Evolutionary conservation across 2,329 filamentous ascomycete genomes (phyloP), one percentile per base, ranked within the genome.

Genomic region (Didymella glomerata): DNA sequence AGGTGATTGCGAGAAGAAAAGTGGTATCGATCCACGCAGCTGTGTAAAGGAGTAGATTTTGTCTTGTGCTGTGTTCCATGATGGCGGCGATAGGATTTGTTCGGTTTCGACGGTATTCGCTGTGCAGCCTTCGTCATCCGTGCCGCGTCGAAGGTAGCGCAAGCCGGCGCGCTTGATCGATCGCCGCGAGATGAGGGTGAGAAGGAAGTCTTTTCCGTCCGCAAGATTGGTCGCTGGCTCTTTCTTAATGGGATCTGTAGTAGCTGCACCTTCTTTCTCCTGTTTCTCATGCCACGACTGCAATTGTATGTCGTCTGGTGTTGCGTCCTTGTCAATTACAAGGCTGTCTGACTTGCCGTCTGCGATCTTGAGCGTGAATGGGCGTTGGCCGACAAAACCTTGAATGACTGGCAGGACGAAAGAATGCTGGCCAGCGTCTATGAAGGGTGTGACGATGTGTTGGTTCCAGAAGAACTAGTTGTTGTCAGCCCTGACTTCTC

Each of bases 81-180:
- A 82, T 2, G 87, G 81, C 0, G 86, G 85, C 0, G 92, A 95
- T 2, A 99, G 82, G 10, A 99, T 90, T 76, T 99, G 95, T 74
- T 99, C 95, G 0, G 94, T 97, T 79, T 99, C 95, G 20, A 98
- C 94, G 27, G 84, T 88, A 71, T 99, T 99, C 18, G 95, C 95
- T 4, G 90, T 88, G 68, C 91, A 88, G 0, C 95, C 95, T 58
- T 93, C 87, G 58, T 98, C 93, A 67, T 99, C 93, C 22, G 97
- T 86, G 7, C 95, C 95, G 25, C 95, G 88, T 10, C 95, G 89
- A 3, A 97, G 83, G 77, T 99, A 99, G 53, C 95, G 87, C 27
- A 98, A 80, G 2, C 95, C 95, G 20, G 94, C 93, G 41, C 95
- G 86, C 69, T 94, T 91, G 22, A 90, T 86, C 1, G 93, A 97